phyloP scores from a whole-genome alignment of 305 asterid genomes.

The Andrographis paniculata region DNA sequence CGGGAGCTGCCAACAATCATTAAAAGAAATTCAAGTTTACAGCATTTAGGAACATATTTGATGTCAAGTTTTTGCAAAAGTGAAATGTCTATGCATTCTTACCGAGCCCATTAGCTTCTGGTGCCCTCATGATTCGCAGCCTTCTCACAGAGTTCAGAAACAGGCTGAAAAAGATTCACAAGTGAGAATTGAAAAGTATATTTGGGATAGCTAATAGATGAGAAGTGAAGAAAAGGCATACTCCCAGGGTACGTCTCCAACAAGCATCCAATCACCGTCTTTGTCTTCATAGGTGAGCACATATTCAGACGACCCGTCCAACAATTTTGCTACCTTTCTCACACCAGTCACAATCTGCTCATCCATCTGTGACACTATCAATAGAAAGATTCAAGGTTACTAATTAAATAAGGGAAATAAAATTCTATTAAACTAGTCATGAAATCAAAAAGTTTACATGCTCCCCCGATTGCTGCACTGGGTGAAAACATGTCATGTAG shows the following conservation, averaged over 20 bases:
- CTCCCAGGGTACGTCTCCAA: slow-evolving; percentile 96
- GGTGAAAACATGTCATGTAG: slow-evolving; percentile 65
- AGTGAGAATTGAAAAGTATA: not conserved
- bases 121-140: slow-evolving; percentile 60
- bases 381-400: not conserved
- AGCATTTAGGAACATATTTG: not conserved
- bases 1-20: slow-evolving; percentile 37
- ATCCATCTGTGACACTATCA: slow-evolving; percentile 35
- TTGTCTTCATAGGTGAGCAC: slow-evolving; percentile 87
- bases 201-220: not conserved
- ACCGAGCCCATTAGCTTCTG: slow-evolving; percentile 72
- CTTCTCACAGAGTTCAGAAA: slow-evolving; percentile 66
- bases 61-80: not conserved
- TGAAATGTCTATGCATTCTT: slow-evolving; percentile 7
- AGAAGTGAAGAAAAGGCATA: slow-evolving; percentile 21
- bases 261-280: slow-evolving; percentile 92
- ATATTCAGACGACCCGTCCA: slow-evolving; percentile 59
- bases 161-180: slow-evolving; percentile 47
- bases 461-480: slow-evolving; percentile 24
- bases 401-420: slow-evolving; percentile 8
- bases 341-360: slow-evolving; percentile 32
- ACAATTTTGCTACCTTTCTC: slow-evolving; percentile 29
- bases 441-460: slow-evolving; percentile 33
- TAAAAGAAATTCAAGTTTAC: not conserved
- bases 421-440: not conserved